phyloP scores from a whole-genome alignment of 2,329 filamentous ascomycete species.

The Pseudofabraea citricarpa region DNA sequence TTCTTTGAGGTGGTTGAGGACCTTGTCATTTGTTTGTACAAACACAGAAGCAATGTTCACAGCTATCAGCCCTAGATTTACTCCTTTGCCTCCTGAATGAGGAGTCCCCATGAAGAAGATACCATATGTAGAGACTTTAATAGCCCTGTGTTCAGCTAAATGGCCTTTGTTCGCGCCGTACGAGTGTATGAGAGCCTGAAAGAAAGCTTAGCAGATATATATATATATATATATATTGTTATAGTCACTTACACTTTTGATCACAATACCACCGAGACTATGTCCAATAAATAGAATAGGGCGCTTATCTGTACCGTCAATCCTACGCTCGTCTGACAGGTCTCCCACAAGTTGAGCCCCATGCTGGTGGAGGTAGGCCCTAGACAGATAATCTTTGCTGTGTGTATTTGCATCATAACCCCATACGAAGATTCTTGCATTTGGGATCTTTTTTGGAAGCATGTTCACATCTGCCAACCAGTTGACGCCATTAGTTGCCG shows the following conservation, averaged over 20 bases:
- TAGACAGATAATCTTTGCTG: conserved; percentile 19
- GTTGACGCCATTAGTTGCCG: conserved; percentile 16
- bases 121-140: conserved; percentile 32
- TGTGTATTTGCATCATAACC: conserved; percentile 29
- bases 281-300: conserved; percentile 30
- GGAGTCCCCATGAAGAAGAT: conserved; percentile 36
- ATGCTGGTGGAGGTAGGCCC: conserved; percentile 30
- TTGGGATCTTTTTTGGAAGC: conserved; percentile 24
- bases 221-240: not conserved
- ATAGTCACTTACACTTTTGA: conserved; percentile 20
- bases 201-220: not conserved
- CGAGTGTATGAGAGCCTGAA: conserved; percentile 32
- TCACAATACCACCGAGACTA: conserved; percentile 29
- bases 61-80: conserved; percentile 12
- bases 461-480: conserved; percentile 26
- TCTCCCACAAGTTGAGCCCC: conserved; percentile 28
- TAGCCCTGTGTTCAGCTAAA: conserved; percentile 25
- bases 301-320: conserved; percentile 19
- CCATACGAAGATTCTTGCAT: conserved; percentile 31
- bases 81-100: conserved; percentile 31
- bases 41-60: conserved; percentile 28
- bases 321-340: conserved; percentile 22
- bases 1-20: conserved; percentile 28
- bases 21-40: conserved; percentile 22
- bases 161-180: conserved; percentile 22